Conservation (phyloP, 768 basidiomycete genomes). For the Tephrocybe sp. region DNA sequence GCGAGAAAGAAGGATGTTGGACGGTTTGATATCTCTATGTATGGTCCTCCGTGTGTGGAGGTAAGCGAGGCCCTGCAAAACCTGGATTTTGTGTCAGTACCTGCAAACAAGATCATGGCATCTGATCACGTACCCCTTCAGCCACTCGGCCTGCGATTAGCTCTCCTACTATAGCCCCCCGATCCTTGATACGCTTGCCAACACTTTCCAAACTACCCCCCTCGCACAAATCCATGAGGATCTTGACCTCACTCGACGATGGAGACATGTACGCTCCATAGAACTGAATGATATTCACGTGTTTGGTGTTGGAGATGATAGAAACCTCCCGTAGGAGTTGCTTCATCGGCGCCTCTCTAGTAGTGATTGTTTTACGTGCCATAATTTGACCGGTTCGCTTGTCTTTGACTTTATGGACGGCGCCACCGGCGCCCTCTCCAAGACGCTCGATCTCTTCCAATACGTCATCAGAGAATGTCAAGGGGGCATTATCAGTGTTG, state of each 20-base stretch:
- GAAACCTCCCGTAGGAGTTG: slow-evolving; percentile 91
- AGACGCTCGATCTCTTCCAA: slow-evolving; percentile 78
- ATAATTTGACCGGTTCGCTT: slow-evolving; percentile 76
- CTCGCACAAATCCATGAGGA: slow-evolving; percentile 90
- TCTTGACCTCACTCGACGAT: slow-evolving; percentile 89
- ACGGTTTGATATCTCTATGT: slow-evolving; percentile 94
- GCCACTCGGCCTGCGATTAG: slow-evolving; percentile 89
- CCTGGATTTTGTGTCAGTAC: slow-evolving; percentile 35
- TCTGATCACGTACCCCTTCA: slow-evolving; percentile 67
- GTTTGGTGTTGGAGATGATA: slow-evolving; percentile 82
- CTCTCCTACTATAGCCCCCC: slow-evolving; percentile 79
- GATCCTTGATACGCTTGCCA: slow-evolving; percentile 78
- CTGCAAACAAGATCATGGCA: background rate
- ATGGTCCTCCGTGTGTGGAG: slow-evolving; percentile 91
- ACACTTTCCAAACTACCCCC: slow-evolving; percentile 90
- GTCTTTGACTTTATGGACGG: slow-evolving; percentile 92
- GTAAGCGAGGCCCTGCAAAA: slow-evolving; percentile 91
- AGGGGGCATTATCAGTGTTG: slow-evolving; percentile 30
- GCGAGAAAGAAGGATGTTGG: slow-evolving; percentile 86
- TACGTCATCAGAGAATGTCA: slow-evolving; percentile 64
- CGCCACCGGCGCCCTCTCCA: slow-evolving; percentile 95
- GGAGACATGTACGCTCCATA: slow-evolving; percentile 91
- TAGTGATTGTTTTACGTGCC: slow-evolving; percentile 95
- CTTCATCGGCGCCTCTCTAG: slow-evolving; percentile 85
- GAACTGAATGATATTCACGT: slow-evolving; percentile 88